Evolutionary conservation across 208 protist genomes (phyloP), one percentile per base, ranked within the genome.

Genomic region (Kentomonas sorsogonicus): DNA sequence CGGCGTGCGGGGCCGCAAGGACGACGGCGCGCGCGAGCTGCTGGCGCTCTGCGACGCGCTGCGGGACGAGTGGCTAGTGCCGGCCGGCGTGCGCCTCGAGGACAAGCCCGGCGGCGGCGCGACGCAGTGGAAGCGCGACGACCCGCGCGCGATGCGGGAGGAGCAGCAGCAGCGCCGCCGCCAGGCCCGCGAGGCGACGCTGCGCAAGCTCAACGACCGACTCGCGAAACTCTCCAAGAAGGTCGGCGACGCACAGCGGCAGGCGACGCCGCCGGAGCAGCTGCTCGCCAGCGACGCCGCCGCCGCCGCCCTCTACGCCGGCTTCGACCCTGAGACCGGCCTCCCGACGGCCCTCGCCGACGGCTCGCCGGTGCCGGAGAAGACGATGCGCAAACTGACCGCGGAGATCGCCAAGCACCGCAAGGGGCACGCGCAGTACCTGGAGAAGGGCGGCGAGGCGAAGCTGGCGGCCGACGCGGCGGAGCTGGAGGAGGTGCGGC

Each of bases 91-190:
- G 23, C 84, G 85, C 20, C 72, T 94, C 27, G 83, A 94, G 69
- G 88, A 94, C 69, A 79, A 72, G 43, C 85, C 85, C 3, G 65
- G 56, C 13, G 65, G 56, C 16, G 73, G 66, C 31, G 71, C 77
- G 18, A 89, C 85, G 3, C 81, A 64, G 51, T 89, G 85, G 85
- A 92, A 89, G 66, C 75, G 55, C 41, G 85, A 92, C 55, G 78
- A 89, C 41, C 76, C 73, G n/a, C 66, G 44, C 4, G 40, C 83
- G 36, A 63, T 92, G 45, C 74, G 69, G 13, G 53, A 69, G 23
- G 85, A 92, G 57, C 69, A 70, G 40, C 50, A 57, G n/a, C 81
- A 70, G 51, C 74, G 81, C 10, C 57, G 48, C 22, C 62, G 34
- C 41, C 69, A 79, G 53, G 60, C 72, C 41, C 67, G 60, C n/a